A percentile compares a stretch with the other conserved stretches of the same genome.
Conservation (phyloP, 2,329 filamentous ascomycete genomes). For the Pyrenochaeta sp. region DNA sequence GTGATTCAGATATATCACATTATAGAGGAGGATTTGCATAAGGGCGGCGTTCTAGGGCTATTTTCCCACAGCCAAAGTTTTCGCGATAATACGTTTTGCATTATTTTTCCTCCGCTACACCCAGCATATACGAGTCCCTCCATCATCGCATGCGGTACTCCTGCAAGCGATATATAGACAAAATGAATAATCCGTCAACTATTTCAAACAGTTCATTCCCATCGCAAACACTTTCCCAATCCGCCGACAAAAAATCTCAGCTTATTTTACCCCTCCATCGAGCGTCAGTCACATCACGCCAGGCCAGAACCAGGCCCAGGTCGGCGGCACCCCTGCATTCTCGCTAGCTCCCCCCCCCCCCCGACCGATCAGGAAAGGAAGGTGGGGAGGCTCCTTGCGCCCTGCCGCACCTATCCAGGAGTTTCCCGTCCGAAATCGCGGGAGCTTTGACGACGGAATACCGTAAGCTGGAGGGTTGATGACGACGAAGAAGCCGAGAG, state of each 20-base stretch:
- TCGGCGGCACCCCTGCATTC: background rate
- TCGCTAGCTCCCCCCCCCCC: background rate
- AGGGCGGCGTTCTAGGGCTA: conserved; percentile 25
- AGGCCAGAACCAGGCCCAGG: background rate
- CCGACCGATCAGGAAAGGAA: conserved; percentile 1
- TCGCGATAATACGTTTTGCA: background rate
- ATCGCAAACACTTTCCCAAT: background rate
- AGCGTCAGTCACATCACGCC: background rate
- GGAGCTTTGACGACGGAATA: background rate
- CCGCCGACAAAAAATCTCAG: conserved; percentile 10
- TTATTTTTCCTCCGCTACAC: background rate
- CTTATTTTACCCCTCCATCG: conserved; percentile 17
- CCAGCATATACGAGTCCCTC: no score
- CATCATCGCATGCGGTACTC: background rate
- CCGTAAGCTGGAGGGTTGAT: background rate
- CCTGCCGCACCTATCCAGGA: background rate
- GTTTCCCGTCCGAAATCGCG: background rate
- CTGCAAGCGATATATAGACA: background rate
- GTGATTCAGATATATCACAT: background rate
- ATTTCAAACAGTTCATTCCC: no score
- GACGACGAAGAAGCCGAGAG: conserved; percentile 14
- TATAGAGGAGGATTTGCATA: conserved; percentile 31
- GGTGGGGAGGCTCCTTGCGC: conserved; percentile 5
- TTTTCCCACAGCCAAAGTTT: background rate
- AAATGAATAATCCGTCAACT: background rate